Evolutionary conservation across 768 basidiomycete species (phyloP).

Genomic region (Gelatoporia subvermispora): DNA sequence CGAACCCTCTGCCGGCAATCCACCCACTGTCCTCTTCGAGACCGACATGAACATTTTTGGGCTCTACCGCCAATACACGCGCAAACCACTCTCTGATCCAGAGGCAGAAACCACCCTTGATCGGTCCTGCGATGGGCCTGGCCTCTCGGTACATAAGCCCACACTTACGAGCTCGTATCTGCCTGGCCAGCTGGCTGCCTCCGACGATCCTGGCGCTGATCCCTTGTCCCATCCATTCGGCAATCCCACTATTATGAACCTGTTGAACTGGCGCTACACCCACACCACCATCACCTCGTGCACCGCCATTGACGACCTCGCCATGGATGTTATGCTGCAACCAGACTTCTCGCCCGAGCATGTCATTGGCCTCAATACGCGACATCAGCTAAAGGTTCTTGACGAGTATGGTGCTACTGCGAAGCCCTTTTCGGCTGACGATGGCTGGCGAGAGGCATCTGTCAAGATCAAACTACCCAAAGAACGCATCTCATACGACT

Average conservation of each 20-base stretch:
- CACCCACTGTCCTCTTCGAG: neutral
- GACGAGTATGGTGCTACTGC: conserved; percentile 7
- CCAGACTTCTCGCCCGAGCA: conserved; percentile 1
- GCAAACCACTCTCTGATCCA: neutral
- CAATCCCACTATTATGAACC: conserved; percentile 17
- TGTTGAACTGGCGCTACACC: conserved; percentile 27
- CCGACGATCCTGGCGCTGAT: neutral
- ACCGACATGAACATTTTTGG: neutral
- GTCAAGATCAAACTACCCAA: conserved; percentile 22
- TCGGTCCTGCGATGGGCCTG: neutral
- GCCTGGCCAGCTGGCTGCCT: too few species aligned
- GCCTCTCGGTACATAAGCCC: neutral
- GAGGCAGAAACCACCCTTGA: neutral
- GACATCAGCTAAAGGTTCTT: conserved; percentile 7
- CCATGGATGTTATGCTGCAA: conserved; percentile 10
- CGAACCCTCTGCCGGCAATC: neutral
- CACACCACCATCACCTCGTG: conserved; percentile 24
- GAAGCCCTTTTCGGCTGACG: too few species aligned
- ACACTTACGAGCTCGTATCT: neutral
- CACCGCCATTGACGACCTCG: conserved; percentile 20
- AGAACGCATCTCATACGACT: neutral
- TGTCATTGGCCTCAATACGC: neutral
- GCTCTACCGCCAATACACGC: neutral
- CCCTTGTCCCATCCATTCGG: conserved; percentile 4
- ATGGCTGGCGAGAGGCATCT: conserved; percentile 12